These are phyloP conservation scores for Syzygium jambos DNA, from an alignment of 345 rosid genomes.

Conservation along the genomic window DNA sequence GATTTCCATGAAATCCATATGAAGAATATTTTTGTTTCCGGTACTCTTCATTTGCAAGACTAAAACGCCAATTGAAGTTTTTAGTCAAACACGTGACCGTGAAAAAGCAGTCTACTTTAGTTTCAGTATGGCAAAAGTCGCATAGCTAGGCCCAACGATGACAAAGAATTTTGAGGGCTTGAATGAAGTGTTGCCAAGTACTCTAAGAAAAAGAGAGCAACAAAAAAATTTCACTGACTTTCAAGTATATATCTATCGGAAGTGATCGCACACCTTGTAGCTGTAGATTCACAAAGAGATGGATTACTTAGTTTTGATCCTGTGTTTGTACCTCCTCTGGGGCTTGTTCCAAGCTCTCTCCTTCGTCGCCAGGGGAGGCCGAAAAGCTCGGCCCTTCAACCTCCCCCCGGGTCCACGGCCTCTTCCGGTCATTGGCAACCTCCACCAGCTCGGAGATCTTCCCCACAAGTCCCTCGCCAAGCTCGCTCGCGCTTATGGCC, in stretches of 20 bases:
- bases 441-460: conserved; percentile 1
- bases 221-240: too few relatives aligned
- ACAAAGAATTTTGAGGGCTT: too few relatives aligned
- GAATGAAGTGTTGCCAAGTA: too few relatives aligned
- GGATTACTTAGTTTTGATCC: not conserved
- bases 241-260: not conserved
- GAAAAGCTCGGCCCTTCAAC: not conserved
- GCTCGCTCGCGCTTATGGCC: conserved; percentile 28
- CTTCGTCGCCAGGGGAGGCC: not conserved
- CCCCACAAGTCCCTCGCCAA: conserved; percentile 17
- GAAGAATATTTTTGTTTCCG: too few relatives aligned
- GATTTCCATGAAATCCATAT: too few relatives aligned
- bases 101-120: too few relatives aligned
- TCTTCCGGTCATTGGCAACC: not conserved
- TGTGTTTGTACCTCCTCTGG: not conserved
- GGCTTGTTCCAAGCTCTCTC: not conserved
- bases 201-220: too few relatives aligned
- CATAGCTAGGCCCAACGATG: too few relatives aligned
- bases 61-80: too few relatives aligned
- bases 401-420: not conserved
- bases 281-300: not conserved
- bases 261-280: not conserved
- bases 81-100: too few relatives aligned
- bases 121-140: too few relatives aligned
- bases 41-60: too few relatives aligned